Evolutionary conservation across 148 eudicot species (phyloP), one percentile per base, ranked within the genome.

Genomic region (Dianthus caryophyllus): DNA sequence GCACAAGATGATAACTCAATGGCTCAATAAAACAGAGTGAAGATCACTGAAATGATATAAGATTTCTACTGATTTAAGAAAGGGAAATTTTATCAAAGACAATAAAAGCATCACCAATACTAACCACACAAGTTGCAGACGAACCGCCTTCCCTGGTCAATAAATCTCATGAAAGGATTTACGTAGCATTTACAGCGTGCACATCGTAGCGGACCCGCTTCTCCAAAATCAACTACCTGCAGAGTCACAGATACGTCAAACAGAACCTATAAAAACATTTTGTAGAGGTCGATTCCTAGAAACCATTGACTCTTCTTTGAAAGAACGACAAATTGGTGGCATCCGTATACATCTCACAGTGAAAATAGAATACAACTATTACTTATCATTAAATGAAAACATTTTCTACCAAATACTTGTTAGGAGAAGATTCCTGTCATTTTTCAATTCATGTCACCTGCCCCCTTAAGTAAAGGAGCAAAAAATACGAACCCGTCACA

Each of bases 101-200:
- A 17, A 10, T 4, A 10, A 20, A 47, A 17, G 15, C 44, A 41
- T 31, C 36, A 47, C n/a, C n/a, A 27, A 67, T 49, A 73, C 96
- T 84, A 78, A 90, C 99, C 99, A 71, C 99, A 95, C 25, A 95
- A 78, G 81, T 90, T 95, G 73, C 99, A 95, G 70, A 95, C 82
- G 76, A 90, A 95, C 55, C 84, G 87, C 67, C 87, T 87, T 69
- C 99, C 99, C 76, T 95, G 96, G 66, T 95, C 96, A 78, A 90
- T 81, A 67, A 95, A 95, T 79, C 78, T 95, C 97, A 95, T 81
- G 79, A 90, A 95, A 53, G 99, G 97, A 75, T 95, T 95, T 61
- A 95, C 85, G 78, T 95, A 95, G 78, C 86, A 97, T 85, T 95
- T 95, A 87, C 99, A 95, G 65, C 96, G 99, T 78, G 97, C 91